Percentiles rank a stretch among this genome's conserved stretches.
Evolutionary conservation across 345 rosid species (phyloP).

Genomic region (Rhodamnia rubescens): DNA sequence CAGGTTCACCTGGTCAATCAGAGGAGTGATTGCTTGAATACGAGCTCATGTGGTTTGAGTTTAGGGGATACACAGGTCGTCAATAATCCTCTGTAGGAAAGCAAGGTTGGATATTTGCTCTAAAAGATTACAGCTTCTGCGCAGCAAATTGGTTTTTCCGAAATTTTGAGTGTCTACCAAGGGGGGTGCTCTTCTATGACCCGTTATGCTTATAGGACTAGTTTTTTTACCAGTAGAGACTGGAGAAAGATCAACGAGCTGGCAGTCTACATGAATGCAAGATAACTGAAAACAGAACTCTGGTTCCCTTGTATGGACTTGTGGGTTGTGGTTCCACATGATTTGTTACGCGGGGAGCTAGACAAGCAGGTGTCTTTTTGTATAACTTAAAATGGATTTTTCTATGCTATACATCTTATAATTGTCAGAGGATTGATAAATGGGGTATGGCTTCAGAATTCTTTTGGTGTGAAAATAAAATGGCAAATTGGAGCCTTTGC

Average conservation of each 20-base stretch:
- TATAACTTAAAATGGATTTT: not conserved
- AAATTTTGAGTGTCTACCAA: not conserved
- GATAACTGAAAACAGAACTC: not conserved
- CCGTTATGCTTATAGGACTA: not conserved
- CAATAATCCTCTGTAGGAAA: not conserved
- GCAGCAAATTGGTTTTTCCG: not conserved
- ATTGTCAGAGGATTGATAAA: not conserved
- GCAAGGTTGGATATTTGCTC: not conserved
- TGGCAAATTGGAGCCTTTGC: not conserved
- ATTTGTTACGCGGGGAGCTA: not conserved
- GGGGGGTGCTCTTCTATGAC: not conserved
- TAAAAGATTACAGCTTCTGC: not conserved
- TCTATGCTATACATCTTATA: not conserved
- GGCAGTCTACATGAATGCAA: not conserved
- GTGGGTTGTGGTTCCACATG: not conserved
- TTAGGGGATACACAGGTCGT: not conserved
- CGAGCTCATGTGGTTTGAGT: not conserved
- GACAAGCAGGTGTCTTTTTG: not conserved
- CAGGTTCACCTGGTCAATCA: not conserved
- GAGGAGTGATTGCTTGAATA: not conserved
- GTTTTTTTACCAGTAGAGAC: not conserved
- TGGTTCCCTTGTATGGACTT: not conserved
- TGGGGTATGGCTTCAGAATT: not conserved
- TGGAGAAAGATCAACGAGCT: not conserved
- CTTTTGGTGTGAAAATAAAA: not conserved